Evolutionary conservation across 2,329 filamentous ascomycete genomes (phyloP).

Genomic region (Thielaviopsis ethacetica): DNA sequence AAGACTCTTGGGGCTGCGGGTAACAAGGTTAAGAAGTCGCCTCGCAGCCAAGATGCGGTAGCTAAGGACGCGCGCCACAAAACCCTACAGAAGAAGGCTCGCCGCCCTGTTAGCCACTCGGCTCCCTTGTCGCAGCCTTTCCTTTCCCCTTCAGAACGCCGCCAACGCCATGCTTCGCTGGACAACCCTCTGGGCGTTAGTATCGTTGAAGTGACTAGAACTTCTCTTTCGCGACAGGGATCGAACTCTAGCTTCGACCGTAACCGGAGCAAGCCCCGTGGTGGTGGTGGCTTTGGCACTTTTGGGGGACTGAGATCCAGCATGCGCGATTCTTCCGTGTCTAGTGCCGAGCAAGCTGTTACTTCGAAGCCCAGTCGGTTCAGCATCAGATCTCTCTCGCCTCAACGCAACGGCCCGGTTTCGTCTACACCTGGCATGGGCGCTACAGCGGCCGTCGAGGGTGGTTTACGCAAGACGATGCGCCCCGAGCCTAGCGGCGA

Average conservation of each 20-base stretch:
- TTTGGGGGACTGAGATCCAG: constrained; percentile 9
- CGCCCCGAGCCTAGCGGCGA: constrained; percentile 25
- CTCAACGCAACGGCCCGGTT: constrained; percentile 16
- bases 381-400: constrained; percentile 56
- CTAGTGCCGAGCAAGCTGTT: constrained; percentile 28
- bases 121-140: neutral
- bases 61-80: neutral
- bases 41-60: neutral
- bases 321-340: constrained; percentile 31
- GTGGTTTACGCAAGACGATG: constrained; percentile 25
- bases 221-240: constrained; percentile 7
- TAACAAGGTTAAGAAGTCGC: neutral
- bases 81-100: constrained; percentile 7
- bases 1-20: neutral
- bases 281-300: neutral
- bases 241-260: constrained; percentile 12
- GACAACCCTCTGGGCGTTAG: neutral
- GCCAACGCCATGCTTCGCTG: neutral
- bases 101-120: constrained; percentile 7
- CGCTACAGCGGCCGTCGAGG: constrained; percentile 14
- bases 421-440: neutral
- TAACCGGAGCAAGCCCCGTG: neutral
- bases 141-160: neutral
- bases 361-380: constrained; percentile 39
- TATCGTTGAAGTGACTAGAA: neutral